phyloP scores from a whole-genome alignment of 2,329 filamentous ascomycete genomes.

The Trematosphaeria pertusa region DNA sequence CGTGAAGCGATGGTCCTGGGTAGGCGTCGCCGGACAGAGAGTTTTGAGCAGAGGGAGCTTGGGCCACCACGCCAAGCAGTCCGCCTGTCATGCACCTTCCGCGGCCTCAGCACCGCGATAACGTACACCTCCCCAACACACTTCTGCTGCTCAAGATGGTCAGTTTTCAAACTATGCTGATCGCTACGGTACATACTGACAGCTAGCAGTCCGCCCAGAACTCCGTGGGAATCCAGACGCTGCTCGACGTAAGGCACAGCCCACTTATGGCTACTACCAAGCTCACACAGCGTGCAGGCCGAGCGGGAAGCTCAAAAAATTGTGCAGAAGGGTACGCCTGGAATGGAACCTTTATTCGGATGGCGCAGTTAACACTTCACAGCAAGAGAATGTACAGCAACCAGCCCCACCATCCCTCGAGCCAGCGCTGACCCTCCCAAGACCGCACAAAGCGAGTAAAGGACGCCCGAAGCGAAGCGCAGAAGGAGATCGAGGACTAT shows the following conservation, averaged over 20 bases:
- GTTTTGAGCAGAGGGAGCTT: conserved; percentile 36
- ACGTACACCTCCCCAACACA: conserved; percentile 19
- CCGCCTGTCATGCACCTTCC: conserved; percentile 30
- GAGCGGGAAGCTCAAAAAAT: conserved; percentile 99
- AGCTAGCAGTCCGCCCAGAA: conserved; percentile 87
- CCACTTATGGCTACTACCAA: conserved; percentile 27
- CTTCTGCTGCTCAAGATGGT: conserved; percentile 35
- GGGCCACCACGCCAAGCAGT: conserved; percentile 37
- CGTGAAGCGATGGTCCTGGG: conserved; percentile 6
- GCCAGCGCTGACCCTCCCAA: conserved; percentile 47
- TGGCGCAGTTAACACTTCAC: conserved; percentile 20
- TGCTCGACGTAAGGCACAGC: conserved; percentile 82
- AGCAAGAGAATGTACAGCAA: conserved; percentile 84
- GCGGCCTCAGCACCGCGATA: conserved; percentile 30
- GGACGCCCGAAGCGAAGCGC: conserved; percentile 93
- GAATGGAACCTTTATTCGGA: neutral
- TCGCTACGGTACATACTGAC: conserved; percentile 28
- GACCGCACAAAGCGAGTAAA: conserved; percentile 97
- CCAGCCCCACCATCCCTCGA: conserved; percentile 7
- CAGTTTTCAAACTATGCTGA: conserved; percentile 8
- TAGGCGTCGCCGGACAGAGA: conserved; percentile 12
- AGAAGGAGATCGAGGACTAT: conserved; percentile 97
- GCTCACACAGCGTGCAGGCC: conserved; percentile 67
- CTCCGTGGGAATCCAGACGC: conserved; percentile 96
- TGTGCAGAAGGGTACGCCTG: conserved; percentile 83